A percentile compares a stretch with the other conserved stretches of the same genome.
Evolutionary conservation across 2,329 filamentous ascomycete genomes (phyloP).

Genomic region (Aspergillus glaucus): DNA sequence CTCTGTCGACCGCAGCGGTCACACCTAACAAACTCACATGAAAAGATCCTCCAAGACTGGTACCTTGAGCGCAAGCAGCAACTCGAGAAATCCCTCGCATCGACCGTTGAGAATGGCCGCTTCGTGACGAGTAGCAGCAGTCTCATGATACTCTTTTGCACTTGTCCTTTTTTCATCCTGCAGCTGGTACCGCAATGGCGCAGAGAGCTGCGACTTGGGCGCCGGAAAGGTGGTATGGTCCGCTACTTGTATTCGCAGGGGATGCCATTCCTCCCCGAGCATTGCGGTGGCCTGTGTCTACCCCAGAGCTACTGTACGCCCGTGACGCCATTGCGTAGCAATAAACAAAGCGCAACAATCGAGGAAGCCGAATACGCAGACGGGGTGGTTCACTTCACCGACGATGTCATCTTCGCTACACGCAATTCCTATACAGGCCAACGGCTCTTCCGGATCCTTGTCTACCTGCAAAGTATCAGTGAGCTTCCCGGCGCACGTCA

Average conservation of each 20-base stretch:
- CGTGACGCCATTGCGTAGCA: not conserved
- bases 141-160: conserved; percentile 26
- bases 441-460: conserved; percentile 27
- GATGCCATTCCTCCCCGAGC: conserved; percentile 26
- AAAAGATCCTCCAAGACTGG: conserved; percentile 25
- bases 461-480: conserved; percentile 14
- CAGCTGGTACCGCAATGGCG: conserved; percentile 28
- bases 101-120: conserved; percentile 29
- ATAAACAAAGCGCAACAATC: too few species aligned
- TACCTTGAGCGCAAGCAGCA: conserved; percentile 35
- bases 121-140: conserved; percentile 25
- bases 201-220: conserved; percentile 16
- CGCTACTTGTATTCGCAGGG: conserved; percentile 23
- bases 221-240: conserved; percentile 23
- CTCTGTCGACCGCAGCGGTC: conserved; percentile 14
- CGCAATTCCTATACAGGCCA: conserved; percentile 8
- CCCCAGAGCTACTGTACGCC: conserved; percentile 29
- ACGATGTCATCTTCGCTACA: conserved; percentile 26
- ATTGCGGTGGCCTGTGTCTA: conserved; percentile 26
- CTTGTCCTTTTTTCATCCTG: conserved; percentile 27
- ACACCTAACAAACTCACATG: conserved; percentile 11
- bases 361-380: not conserved
- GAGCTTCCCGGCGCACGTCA: conserved; percentile 3
- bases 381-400: conserved; percentile 20
- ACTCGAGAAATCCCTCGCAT: conserved; percentile 28